phyloP scores from a whole-genome alignment of 2,329 filamentous ascomycete species.

The Teratosphaeria pseudoeucalypti region DNA sequence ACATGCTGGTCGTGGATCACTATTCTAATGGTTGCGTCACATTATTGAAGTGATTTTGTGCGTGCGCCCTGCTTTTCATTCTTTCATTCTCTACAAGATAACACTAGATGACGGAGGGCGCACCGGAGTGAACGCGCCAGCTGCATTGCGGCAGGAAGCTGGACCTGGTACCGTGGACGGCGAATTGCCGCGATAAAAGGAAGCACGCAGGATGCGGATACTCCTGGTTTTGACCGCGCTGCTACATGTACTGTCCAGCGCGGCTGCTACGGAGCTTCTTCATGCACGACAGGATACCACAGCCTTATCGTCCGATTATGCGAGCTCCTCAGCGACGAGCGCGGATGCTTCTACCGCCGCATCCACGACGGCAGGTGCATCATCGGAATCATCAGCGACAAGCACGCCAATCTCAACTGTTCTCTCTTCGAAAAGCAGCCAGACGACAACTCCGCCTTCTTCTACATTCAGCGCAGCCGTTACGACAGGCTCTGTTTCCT shows the following conservation, averaged over 20 bases:
- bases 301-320: background rate
- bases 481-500: background rate
- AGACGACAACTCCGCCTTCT: background rate
- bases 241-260: background rate
- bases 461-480: background rate
- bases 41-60: background rate
- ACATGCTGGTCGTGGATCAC: background rate
- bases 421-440: background rate
- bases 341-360: background rate
- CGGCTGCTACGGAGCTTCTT: background rate
- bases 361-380: background rate
- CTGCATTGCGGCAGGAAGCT: background rate
- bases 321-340: background rate
- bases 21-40: background rate
- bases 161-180: background rate
- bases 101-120: background rate
- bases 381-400: background rate
- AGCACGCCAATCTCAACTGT: background rate
- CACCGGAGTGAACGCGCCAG: background rate
- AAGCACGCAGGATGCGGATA: conserved; percentile 1
- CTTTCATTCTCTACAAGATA: background rate
- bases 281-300: background rate
- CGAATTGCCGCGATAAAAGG: background rate
- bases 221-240: background rate
- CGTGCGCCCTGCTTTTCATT: background rate